These are phyloP conservation scores for Salvia miltiorrhiza DNA, from an alignment of 257 asterid species.

Conservation along the genomic window DNA sequence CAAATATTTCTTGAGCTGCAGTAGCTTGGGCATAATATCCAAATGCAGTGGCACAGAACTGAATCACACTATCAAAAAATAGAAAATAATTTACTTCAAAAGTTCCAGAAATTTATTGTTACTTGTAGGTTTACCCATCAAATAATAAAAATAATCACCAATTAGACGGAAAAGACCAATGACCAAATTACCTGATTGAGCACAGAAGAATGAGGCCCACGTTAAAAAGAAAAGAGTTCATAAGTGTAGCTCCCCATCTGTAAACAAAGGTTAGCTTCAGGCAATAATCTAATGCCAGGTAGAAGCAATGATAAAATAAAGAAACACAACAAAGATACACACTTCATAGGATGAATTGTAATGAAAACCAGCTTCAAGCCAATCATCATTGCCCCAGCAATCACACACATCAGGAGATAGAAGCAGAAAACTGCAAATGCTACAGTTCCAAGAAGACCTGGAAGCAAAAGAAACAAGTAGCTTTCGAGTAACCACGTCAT, in stretches of 20 bases:
- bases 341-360: constrained; percentile 96
- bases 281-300: background rate
- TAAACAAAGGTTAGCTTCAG: constrained; percentile 20
- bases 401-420: constrained; percentile 82
- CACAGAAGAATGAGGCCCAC: constrained; percentile 92
- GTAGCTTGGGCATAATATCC: constrained; percentile 93
- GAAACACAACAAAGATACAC: constrained; percentile 19
- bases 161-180: background rate
- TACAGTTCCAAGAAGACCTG: constrained; percentile 87
- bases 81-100: background rate
- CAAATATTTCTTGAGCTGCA: constrained; percentile 96
- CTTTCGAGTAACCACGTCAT: constrained; percentile 13
- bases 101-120: background rate
- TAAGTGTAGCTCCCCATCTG: constrained; percentile 95
- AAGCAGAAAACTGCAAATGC: constrained; percentile 97
- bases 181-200: constrained; percentile 67
- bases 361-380: constrained; percentile 81
- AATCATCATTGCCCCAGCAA: constrained; percentile 92
- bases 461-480: constrained; percentile 21
- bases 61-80: constrained; percentile 69
- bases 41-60: constrained; percentile 91
- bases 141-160: background rate
- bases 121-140: background rate
- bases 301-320: background rate
- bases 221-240: constrained; percentile 90